A percentile compares a stretch with the other conserved stretches of the same genome.
These are phyloP conservation scores for Austroboletus festivus DNA, from an alignment of 768 basidiomycete species.

Conservation along the genomic window DNA sequence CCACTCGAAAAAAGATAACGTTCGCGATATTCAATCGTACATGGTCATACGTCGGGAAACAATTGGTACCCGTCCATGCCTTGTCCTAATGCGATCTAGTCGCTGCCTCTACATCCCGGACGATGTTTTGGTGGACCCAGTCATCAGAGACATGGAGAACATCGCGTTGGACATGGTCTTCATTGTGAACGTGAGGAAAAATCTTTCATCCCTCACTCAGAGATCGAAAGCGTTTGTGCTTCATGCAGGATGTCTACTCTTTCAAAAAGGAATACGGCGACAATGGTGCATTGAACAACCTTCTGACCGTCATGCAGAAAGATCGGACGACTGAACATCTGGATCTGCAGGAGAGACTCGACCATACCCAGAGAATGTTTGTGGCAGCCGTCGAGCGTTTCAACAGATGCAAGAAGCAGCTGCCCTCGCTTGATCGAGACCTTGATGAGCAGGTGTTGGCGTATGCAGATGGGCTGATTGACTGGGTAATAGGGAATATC, in stretches of 20 bases:
- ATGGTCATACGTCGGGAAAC: constrained; percentile 29
- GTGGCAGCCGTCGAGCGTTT: constrained; percentile 21
- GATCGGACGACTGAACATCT: constrained; percentile 23
- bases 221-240: background rate
- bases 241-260: constrained; percentile 26
- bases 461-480: constrained; percentile 26
- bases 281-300: constrained; percentile 28
- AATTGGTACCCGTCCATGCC: constrained; percentile 27
- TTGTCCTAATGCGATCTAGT: constrained; percentile 29
- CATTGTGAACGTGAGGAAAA: constrained; percentile 21
- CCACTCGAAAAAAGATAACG: constrained; percentile 7
- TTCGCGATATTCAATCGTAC: constrained; percentile 24
- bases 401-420: constrained; percentile 13
- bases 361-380: constrained; percentile 21
- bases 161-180: constrained; percentile 26
- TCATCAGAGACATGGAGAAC: constrained; percentile 28
- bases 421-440: constrained; percentile 18
- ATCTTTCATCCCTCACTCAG: background rate
- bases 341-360: constrained; percentile 23
- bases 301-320: constrained; percentile 26
- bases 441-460: constrained; percentile 16
- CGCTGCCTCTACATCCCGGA: constrained; percentile 26
- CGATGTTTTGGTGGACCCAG: constrained; percentile 18
- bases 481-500: constrained; percentile 27
- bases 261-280: constrained; percentile 30